Evolutionary conservation across 306 rosid genomes (phyloP).

Genomic region (Corylus americana): DNA sequence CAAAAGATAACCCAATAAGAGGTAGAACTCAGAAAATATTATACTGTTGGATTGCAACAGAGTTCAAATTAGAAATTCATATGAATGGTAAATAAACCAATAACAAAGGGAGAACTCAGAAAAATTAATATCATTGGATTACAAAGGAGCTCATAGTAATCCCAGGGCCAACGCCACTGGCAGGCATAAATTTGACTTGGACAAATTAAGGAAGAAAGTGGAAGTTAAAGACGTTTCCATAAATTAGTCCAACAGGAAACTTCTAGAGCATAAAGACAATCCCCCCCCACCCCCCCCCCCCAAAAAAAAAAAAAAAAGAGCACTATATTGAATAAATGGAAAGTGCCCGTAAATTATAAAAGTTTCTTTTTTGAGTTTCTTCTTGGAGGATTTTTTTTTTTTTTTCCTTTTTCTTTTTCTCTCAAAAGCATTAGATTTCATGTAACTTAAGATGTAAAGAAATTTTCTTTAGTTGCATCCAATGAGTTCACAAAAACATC

Average conservation of each 20-base stretch:
- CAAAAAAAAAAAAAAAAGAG: too few species aligned
- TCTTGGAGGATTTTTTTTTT: too few species aligned
- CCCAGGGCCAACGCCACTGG: background rate
- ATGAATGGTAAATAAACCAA: background rate
- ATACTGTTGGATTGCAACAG: background rate
- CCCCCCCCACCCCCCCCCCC: too few species aligned
- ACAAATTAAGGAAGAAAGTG: background rate
- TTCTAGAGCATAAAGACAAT: too few species aligned
- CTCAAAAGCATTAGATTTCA: too few species aligned
- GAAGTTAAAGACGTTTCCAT: background rate
- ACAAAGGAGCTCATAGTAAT: background rate
- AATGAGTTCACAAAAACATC: background rate
- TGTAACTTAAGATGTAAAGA: too few species aligned
- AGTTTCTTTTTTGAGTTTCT: too few species aligned
- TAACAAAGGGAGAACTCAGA: background rate
- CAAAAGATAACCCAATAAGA: background rate
- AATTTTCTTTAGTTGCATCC: too few species aligned
- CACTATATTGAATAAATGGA: too few species aligned
- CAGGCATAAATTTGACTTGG: background rate
- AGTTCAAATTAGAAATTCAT: background rate
- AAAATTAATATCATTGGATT: too few species aligned
- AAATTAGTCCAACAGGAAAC: background rate
- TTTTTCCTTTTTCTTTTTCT: too few species aligned
- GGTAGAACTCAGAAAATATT: background rate
- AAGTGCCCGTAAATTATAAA: too few species aligned